Evolutionary conservation across 768 basidiomycete species (phyloP), one percentile per base, ranked within the genome.

Genomic region (Pleurotus sapidus): DNA sequence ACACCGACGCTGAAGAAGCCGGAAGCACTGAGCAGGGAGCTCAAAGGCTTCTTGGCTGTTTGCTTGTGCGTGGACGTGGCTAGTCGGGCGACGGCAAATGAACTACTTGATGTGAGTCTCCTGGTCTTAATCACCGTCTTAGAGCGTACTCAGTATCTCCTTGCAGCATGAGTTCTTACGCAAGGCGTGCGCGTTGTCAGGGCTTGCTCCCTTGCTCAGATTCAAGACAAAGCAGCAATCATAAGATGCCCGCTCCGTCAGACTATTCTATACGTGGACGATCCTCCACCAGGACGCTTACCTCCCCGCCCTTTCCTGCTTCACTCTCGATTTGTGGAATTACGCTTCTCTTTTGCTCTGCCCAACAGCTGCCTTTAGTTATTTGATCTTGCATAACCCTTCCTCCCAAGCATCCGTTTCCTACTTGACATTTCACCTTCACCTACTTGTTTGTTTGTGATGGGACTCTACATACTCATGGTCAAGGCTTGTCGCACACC

Each of bases 1-100:
- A 98, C 97, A 15, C 97, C 97, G 56, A 98, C 97, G 58, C 70
- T 99, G 69, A 98, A 98, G 83, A 93, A 91, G 66, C 95, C 97
- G 0, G 96, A 98, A 70, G 83, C 85, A 51, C 78, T 98, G 49
- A 95, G 92, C 66, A 81, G 84, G 65, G 96, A 98, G 71, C 79
- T 99, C 58, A 99, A 99, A 78, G 86, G 87, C 64, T 99, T 98
- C 77, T 75, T 99, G 65, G 95, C 94, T 55, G 95, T 97, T n/a
- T 98, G 97, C 74, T 71, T 98, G 17, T 98, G 96, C 65, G 97
- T 98, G 24, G 97, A 99, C 70, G 96, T 98, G 49, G 83, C 86
- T 65, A 95, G 93, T 67, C 80, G 96, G 40, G 95, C 95, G 49
- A 96, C 92, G 3, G 93, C 91, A 58, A 84, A 83, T 59, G 93